These are phyloP conservation scores for Leccinum uliginosum DNA, from an alignment of 768 basidiomycete species.

Conservation along the genomic window DNA sequence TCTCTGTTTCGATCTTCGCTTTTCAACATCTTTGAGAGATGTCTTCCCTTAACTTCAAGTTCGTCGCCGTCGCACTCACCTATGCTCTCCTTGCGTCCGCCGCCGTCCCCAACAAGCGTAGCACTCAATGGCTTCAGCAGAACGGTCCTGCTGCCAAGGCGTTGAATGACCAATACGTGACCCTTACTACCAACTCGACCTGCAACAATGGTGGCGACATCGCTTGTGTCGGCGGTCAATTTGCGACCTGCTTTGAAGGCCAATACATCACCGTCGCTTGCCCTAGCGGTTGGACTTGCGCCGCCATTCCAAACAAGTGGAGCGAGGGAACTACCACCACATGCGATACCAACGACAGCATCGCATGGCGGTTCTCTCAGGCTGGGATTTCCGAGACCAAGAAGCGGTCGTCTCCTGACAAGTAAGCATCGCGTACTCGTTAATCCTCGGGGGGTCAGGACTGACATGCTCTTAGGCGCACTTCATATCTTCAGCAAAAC, in stretches of 20 bases:
- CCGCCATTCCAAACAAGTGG: slow-evolving; percentile 25
- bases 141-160: slow-evolving; percentile 24
- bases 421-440: not conserved
- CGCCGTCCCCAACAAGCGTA: slow-evolving; percentile 16
- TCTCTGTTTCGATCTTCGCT: not conserved
- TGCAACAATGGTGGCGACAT: slow-evolving; percentile 16
- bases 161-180: slow-evolving; percentile 19
- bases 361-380: slow-evolving; percentile 8
- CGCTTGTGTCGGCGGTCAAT: slow-evolving; percentile 16
- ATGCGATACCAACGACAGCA: slow-evolving; percentile 12
- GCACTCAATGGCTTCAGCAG: slow-evolving; percentile 18
- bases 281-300: slow-evolving; percentile 16
- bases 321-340: slow-evolving; percentile 16
- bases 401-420: slow-evolving; percentile 1
- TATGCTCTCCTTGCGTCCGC: slow-evolving; percentile 18
- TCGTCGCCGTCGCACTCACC: slow-evolving; percentile 8
- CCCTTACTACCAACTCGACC: slow-evolving; percentile 11
- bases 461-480: slow-evolving; percentile 11
- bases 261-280: slow-evolving; percentile 11
- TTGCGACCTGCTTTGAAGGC: slow-evolving; percentile 12
- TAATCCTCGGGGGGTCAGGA: not conserved
- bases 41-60: slow-evolving; percentile 15
- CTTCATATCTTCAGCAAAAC: slow-evolving; percentile 20
- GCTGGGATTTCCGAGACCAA: slow-evolving; percentile 14
- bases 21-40: slow-evolving; percentile 17